Conservation (phyloP, 805 yeast genomes). For the Kazachstania kunashirensis region DNA sequence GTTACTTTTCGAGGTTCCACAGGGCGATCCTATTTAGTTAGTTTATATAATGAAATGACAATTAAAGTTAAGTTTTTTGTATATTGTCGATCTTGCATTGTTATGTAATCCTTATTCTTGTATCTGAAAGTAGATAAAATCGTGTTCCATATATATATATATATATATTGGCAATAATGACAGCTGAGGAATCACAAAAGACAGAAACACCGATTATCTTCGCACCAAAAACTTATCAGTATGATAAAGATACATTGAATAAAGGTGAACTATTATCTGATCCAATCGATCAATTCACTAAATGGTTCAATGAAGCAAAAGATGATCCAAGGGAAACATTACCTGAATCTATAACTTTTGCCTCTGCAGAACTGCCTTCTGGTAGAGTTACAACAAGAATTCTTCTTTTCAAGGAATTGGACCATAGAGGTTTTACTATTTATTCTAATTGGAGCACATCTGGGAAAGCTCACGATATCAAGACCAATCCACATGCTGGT, state of each 20-base stretch:
- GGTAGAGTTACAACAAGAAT: constrained; percentile 85
- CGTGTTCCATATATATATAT: no score
- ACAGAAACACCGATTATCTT: constrained; percentile 35
- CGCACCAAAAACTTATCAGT: constrained; percentile 86
- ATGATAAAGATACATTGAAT: constrained; percentile 54
- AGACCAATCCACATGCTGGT: constrained; percentile 68
- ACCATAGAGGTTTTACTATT: constrained; percentile 70
- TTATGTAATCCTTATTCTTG: no score
- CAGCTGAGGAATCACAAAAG: no score
- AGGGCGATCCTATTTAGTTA: no score
- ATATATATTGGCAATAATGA: no score
- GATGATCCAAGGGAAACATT: constrained; percentile 42
- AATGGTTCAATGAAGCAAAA: constrained; percentile 77
- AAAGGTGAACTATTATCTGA: constrained; percentile 42
- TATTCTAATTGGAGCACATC: constrained; percentile 89
- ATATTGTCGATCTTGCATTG: no score
- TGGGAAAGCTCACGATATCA: constrained; percentile 66
- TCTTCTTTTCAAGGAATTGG: constrained; percentile 83
- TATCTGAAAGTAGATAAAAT: no score
- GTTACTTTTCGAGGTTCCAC: no score
- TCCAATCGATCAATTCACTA: constrained; percentile 71
- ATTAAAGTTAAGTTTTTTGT: no score
- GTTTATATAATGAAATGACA: no score
- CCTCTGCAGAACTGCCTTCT: constrained; percentile 79
- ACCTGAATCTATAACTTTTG: constrained; percentile 79